These are phyloP conservation scores for Cytospora piceae DNA, from an alignment of 2,329 filamentous ascomycete species.

Conservation along the genomic window DNA sequence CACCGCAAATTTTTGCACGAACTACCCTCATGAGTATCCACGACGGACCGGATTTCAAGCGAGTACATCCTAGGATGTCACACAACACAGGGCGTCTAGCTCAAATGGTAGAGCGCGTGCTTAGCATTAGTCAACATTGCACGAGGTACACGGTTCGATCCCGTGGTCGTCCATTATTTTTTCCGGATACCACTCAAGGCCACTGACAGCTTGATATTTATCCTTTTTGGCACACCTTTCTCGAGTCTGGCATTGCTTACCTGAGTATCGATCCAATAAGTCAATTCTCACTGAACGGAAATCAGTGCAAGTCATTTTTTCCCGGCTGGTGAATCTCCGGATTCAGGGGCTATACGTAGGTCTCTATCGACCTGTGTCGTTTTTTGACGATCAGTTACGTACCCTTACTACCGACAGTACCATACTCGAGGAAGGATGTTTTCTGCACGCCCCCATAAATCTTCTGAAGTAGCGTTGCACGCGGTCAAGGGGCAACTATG, in stretches of 20 bases:
- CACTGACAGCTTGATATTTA: too few species aligned
- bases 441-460: too few species aligned
- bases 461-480: too few species aligned
- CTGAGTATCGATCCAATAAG: too few species aligned
- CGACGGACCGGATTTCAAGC: background rate
- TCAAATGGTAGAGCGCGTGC: constrained; percentile 4
- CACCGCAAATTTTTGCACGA: background rate
- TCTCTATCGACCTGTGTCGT: background rate
- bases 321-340: too few species aligned
- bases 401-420: background rate
- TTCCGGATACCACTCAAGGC: background rate
- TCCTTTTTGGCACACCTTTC: too few species aligned
- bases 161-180: constrained; percentile 3
- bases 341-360: too few species aligned
- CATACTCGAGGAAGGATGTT: too few species aligned
- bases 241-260: too few species aligned
- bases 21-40: background rate
- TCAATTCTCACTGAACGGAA: too few species aligned
- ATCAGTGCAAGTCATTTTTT: too few species aligned
- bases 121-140: background rate
- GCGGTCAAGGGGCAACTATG: too few species aligned
- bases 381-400: background rate
- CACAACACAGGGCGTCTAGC: background rate
- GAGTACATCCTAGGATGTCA: background rate
- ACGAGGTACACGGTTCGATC: constrained; percentile 2